Evolutionary conservation across 257 asterid genomes (phyloP).

Genomic region (Penstemon davidsonii): DNA sequence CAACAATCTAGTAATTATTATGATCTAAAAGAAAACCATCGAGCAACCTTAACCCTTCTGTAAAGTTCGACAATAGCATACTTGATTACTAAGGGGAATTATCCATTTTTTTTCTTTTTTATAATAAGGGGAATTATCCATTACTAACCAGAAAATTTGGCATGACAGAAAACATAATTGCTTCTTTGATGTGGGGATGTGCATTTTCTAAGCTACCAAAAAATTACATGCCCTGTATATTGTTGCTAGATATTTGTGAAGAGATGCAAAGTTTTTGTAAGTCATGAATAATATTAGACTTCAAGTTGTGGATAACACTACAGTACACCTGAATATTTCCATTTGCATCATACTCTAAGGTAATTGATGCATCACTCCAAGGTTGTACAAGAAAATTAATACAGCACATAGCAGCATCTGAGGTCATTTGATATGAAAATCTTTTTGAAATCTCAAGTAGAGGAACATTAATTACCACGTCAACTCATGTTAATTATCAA

Average conservation of each 20-base stretch:
- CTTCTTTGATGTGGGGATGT: slow-evolving; percentile 2
- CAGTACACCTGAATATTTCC: neutral
- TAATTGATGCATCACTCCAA: neutral
- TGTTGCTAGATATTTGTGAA: slow-evolving; percentile 7
- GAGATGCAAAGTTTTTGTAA: neutral
- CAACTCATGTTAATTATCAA: neutral
- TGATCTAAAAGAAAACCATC: slow-evolving; percentile 12
- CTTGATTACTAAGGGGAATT: neutral
- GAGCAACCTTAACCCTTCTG: slow-evolving; percentile 15
- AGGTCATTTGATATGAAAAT: neutral
- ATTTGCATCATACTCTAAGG: neutral
- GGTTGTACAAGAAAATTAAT: slow-evolving; percentile 15
- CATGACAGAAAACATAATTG: slow-evolving; percentile 4
- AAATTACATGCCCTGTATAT: neutral
- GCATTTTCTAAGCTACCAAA: slow-evolving; percentile 1
- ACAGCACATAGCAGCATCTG: neutral
- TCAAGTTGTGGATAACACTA: slow-evolving; percentile 1
- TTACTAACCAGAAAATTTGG: slow-evolving; percentile 11
- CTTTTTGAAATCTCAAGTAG: neutral
- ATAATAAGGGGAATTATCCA: neutral
- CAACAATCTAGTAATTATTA: neutral
- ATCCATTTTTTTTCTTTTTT: neutral
- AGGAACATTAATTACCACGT: slow-evolving; percentile 3
- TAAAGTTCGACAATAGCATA: slow-evolving; percentile 4
- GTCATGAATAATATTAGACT: neutral